A percentile compares a stretch with the other conserved stretches of the same genome.
Evolutionary conservation across 306 rosid genomes (phyloP).

Genomic region (Pterocarpus santalinus): DNA sequence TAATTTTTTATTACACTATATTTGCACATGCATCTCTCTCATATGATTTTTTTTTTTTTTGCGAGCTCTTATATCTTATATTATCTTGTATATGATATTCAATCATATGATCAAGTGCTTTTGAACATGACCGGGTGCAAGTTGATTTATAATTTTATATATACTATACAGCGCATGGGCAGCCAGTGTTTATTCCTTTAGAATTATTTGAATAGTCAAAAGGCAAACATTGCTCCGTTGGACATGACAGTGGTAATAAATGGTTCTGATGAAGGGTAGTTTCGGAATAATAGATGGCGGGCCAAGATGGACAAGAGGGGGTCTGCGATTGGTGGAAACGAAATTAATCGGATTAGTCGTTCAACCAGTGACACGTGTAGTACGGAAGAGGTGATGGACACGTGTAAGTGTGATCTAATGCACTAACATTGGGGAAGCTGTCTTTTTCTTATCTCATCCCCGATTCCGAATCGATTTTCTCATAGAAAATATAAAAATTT

Average conservation of each 20-base stretch:
- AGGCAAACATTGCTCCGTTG: neutral
- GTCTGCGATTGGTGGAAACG: slow-evolving; percentile 34
- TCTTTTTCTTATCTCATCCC: slow-evolving; percentile 48
- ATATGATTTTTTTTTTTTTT: neutral
- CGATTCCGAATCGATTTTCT: slow-evolving; percentile 3
- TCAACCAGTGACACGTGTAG: slow-evolving; percentile 10
- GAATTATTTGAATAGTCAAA: neutral
- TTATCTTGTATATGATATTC: neutral
- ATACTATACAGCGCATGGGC: no score
- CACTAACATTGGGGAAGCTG: slow-evolving; percentile 2
- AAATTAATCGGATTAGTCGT: slow-evolving; percentile 30
- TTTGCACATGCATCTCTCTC: neutral
- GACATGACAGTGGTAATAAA: neutral
- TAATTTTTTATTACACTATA: neutral
- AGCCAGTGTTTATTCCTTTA: neutral
- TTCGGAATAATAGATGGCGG: neutral
- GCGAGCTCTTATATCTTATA: no score
- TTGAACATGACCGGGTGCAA: neutral
- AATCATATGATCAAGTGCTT: neutral
- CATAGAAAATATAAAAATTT: neutral
- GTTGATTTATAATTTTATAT: neutral
- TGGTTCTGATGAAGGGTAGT: neutral
- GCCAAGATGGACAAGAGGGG: neutral
- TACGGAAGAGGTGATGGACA: neutral
- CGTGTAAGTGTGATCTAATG: slow-evolving; percentile 38